Evolutionary conservation across 1,284 basidiomycete genomes (phyloP).

Genomic region (Heimioporus punctisporus): DNA sequence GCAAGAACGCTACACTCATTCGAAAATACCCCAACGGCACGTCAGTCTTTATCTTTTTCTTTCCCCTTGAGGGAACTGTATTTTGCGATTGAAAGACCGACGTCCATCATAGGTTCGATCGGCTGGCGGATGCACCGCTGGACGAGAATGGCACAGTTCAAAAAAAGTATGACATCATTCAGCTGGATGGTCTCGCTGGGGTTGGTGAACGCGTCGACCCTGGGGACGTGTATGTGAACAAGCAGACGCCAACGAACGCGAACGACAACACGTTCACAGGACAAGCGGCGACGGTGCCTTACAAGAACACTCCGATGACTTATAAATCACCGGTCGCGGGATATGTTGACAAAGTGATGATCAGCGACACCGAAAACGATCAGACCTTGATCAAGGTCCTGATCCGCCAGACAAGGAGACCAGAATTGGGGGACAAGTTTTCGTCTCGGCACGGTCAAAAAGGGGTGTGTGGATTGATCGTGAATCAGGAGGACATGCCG

Average conservation of each 20-base stretch:
- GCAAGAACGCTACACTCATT: slow-evolving; percentile 95
- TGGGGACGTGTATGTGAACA: slow-evolving; percentile 96
- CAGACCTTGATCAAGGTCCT: slow-evolving; percentile 99
- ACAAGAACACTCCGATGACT: slow-evolving; percentile 89
- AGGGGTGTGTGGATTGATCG: slow-evolving; percentile 99
- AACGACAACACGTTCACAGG: slow-evolving; percentile 83
- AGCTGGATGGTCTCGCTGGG: slow-evolving; percentile 94
- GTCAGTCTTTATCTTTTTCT: slow-evolving; percentile 48
- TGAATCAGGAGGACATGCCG: slow-evolving; percentile 99
- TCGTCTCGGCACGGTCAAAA: slow-evolving; percentile 99
- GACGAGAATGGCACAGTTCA: slow-evolving; percentile 80
- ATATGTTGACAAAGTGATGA: slow-evolving; percentile 96
- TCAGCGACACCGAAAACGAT: slow-evolving; percentile 96
- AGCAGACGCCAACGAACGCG: slow-evolving; percentile 94
- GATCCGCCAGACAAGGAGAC: slow-evolving; percentile 93
- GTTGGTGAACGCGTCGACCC: slow-evolving; percentile 95
- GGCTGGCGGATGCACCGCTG: slow-evolving; percentile 89
- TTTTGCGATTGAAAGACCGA: slow-evolving; percentile 12
- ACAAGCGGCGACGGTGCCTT: slow-evolving; percentile 78
- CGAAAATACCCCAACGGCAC: slow-evolving; percentile 98
- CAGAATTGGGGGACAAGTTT: slow-evolving; percentile 99
- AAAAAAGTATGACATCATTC: slow-evolving; percentile 88
- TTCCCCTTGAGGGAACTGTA: slow-evolving; percentile 1
- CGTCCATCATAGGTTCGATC: slow-evolving; percentile 82
- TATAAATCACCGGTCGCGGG: slow-evolving; percentile 96